Conservation (phyloP, 495 filamentous ascomycete genomes). For the Penicillium waksmanii region DNA sequence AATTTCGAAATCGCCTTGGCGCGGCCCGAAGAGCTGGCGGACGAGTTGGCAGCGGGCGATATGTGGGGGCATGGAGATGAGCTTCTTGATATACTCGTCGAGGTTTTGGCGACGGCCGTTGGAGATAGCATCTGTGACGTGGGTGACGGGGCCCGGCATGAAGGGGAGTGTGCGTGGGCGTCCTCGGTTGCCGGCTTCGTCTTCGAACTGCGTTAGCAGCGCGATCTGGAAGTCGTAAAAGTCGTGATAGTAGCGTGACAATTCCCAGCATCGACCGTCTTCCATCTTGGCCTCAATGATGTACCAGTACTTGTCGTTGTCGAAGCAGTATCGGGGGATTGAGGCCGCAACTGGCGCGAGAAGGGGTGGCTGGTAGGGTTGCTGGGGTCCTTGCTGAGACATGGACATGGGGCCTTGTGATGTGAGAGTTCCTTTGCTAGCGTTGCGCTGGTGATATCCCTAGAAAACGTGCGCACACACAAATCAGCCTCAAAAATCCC, state of each 20-base stretch:
- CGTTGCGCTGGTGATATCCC: slow-evolving; percentile 52
- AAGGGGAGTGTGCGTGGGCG: slow-evolving; percentile 86
- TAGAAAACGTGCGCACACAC: slow-evolving; percentile 11
- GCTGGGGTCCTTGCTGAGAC: slow-evolving; percentile 27
- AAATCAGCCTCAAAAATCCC: neutral
- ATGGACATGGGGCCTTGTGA: slow-evolving; percentile 30
- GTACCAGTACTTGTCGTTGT: slow-evolving; percentile 98
- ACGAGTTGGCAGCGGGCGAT: slow-evolving; percentile 83
- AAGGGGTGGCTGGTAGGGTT: slow-evolving; percentile 36
- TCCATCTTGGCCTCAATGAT: slow-evolving; percentile 91
- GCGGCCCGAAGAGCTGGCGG: slow-evolving; percentile 85
- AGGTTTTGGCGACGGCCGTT: slow-evolving; percentile 89
- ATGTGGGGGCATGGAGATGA: slow-evolving; percentile 79
- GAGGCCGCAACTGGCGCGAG: slow-evolving; percentile 72
- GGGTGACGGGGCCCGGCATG: slow-evolving; percentile 97
- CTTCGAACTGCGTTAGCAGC: slow-evolving; percentile 89
- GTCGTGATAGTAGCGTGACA: slow-evolving; percentile 93
- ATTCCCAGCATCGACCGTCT: slow-evolving; percentile 88
- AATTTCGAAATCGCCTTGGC: slow-evolving; percentile 90
- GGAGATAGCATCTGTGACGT: slow-evolving; percentile 96
- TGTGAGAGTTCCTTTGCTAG: slow-evolving; percentile 44
- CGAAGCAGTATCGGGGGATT: slow-evolving; percentile 93
- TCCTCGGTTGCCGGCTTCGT: slow-evolving; percentile 82
- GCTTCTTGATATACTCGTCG: slow-evolving; percentile 91
- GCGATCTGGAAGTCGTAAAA: slow-evolving; percentile 99